Percentiles rank a stretch among this genome's conserved stretches.
Evolutionary conservation across 257 asterid genomes (phyloP).

Genomic region (Solanum clarkiae): DNA sequence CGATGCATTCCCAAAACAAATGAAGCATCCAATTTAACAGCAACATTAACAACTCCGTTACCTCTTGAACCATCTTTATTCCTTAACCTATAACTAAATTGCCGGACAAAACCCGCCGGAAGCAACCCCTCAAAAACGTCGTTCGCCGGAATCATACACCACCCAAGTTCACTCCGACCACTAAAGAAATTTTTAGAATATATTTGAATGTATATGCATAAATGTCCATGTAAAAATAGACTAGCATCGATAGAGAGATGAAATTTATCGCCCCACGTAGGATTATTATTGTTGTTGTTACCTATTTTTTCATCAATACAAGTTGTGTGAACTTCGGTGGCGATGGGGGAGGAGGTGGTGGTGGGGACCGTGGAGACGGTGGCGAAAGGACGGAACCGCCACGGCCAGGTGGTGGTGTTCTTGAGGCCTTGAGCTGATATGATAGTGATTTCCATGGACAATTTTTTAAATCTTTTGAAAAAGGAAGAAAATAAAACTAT

Average conservation of each 20-base stretch:
- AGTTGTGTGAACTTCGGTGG: slow-evolving; percentile 2
- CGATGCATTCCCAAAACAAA: background rate
- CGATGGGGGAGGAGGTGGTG: background rate
- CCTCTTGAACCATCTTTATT: slow-evolving; percentile 35
- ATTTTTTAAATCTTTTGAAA: background rate
- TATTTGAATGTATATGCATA: slow-evolving; percentile 22
- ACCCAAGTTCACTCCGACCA: slow-evolving; percentile 31
- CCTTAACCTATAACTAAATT: slow-evolving; percentile 26
- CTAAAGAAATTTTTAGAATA: slow-evolving; percentile 18
- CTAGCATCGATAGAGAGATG: slow-evolving; percentile 10
- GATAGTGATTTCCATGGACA: slow-evolving; percentile 22
- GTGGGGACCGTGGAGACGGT: background rate
- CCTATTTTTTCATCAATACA: slow-evolving; percentile 24
- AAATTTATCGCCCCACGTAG: slow-evolving; percentile 38
- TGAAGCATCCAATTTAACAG: slow-evolving; percentile 17
- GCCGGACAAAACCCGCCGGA: slow-evolving; percentile 18
- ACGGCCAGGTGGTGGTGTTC: background rate
- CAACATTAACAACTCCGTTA: slow-evolving; percentile 36
- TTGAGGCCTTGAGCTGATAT: slow-evolving; percentile 38
- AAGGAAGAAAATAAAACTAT: background rate
- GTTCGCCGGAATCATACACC: slow-evolving; percentile 35
- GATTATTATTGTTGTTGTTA: background rate
- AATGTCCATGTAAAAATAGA: slow-evolving; percentile 12
- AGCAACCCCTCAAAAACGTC: slow-evolving; percentile 13
- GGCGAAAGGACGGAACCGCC: slow-evolving; percentile 23